phyloP scores from a whole-genome alignment of 495 filamentous ascomycete species.

The Cenococcum geophilum region DNA sequence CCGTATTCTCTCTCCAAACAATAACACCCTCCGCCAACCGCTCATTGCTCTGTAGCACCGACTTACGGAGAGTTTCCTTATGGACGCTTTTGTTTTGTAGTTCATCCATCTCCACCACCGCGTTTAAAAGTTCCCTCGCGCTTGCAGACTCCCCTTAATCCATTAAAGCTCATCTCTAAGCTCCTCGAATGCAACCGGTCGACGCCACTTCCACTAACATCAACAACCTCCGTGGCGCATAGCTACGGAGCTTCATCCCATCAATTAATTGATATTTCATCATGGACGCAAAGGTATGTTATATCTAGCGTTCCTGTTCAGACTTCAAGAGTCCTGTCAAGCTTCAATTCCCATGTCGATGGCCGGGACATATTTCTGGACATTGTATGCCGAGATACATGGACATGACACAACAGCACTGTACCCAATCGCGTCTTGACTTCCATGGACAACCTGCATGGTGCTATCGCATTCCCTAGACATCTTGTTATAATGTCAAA shows the following conservation, averaged over 20 bases:
- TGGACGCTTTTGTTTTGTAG: slow-evolving; percentile 23
- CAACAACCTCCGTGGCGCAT: slow-evolving; percentile 2
- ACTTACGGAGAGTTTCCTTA: slow-evolving; percentile 30
- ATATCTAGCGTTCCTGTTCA: too few species aligned
- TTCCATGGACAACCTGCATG: not conserved
- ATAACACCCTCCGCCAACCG: slow-evolving; percentile 16
- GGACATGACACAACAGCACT: too few species aligned
- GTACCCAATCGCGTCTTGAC: too few species aligned
- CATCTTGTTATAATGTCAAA: not conserved
- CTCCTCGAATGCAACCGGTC: not conserved
- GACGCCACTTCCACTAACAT: not conserved
- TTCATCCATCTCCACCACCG: slow-evolving; percentile 7
- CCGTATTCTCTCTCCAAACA: slow-evolving; percentile 3
- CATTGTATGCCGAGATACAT: not conserved
- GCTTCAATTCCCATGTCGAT: not conserved
- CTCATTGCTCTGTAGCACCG: slow-evolving; percentile 25
- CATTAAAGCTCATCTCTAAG: too few species aligned
- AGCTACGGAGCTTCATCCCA: not conserved
- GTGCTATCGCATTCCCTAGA: not conserved
- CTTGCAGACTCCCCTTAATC: too few species aligned
- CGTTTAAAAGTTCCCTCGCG: slow-evolving; percentile 1
- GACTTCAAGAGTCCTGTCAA: too few species aligned
- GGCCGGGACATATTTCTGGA: slow-evolving; percentile 6
- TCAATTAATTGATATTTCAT: slow-evolving; percentile 9
- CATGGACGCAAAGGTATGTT: slow-evolving; percentile 43